phyloP scores from a whole-genome alignment of 768 basidiomycete species.

The Lactarius pseudohatsudake region DNA sequence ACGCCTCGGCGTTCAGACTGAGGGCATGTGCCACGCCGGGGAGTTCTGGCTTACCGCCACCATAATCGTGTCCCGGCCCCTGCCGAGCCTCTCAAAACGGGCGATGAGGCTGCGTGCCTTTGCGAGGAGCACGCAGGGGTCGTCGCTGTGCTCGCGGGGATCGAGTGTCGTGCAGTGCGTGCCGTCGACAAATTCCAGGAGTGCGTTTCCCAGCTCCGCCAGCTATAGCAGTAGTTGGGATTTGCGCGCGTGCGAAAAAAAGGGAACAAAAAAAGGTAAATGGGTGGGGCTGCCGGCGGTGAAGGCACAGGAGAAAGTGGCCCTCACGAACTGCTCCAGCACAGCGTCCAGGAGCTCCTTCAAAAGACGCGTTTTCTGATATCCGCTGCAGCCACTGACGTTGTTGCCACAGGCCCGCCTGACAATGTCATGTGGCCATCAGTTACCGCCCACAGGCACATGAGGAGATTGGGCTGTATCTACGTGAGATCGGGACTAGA shows the following conservation, averaged over 20 bases:
- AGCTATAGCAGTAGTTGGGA: slow-evolving; percentile 38
- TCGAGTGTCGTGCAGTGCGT: slow-evolving; percentile 52
- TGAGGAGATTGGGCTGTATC: neutral
- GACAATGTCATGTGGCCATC: slow-evolving; percentile 22
- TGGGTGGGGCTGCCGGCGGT: neutral
- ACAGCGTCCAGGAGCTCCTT: slow-evolving; percentile 22
- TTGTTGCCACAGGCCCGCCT: slow-evolving; percentile 22
- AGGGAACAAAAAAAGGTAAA: neutral
- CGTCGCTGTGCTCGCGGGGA: slow-evolving; percentile 41
- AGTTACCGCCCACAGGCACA: slow-evolving; percentile 18
- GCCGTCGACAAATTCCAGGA: slow-evolving; percentile 47
- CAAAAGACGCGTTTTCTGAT: slow-evolving; percentile 18
- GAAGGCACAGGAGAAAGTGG: neutral
- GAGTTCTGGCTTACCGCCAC: slow-evolving; percentile 46
- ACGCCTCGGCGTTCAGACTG: neutral
- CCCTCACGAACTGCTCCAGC: slow-evolving; percentile 24
- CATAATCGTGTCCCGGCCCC: slow-evolving; percentile 43
- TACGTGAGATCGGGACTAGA: slow-evolving; percentile 5
- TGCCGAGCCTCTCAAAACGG: slow-evolving; percentile 43
- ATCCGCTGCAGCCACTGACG: slow-evolving; percentile 1
- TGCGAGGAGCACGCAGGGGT: slow-evolving; percentile 41
- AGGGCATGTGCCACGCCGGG: neutral
- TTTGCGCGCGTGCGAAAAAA: neutral
- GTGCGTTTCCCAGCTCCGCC: slow-evolving; percentile 47
- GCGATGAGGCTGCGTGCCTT: slow-evolving; percentile 44